Base-by-base conservation (phyloP, 2,329 filamentous ascomycete species). In the Penicillium palitans region DNA sequence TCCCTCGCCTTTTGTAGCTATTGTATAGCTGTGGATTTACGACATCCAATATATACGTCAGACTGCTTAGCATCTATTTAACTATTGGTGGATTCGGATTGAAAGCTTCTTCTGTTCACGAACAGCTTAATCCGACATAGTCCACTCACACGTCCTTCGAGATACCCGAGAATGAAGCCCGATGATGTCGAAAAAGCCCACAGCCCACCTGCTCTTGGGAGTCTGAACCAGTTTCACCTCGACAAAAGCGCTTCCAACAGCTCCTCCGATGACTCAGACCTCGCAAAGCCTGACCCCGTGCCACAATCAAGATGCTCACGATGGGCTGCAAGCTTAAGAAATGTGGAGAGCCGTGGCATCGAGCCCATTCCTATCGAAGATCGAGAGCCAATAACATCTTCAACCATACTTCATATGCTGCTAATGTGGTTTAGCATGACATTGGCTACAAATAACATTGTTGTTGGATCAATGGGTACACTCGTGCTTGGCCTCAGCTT, bases 391-490 rank as follows among this genome's bases (percentile, higher is more conserved):
- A 53, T 67, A 17, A 70, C 64, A 25, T 27, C 66, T 24, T 68
- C 68, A 1, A 64, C 64, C 1, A 65, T 64, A 8, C 61, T 73
- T n/a, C 66, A 72, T 45, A 72, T 73, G 65, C 46, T 71, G 21
- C 61, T 73, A 3, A 71, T 77, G 48, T 77, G 74, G 74, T 74
- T 76, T 46, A 75, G 74, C 40, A 75, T 76, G 66, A 71, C 73
- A 19, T 68, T 78, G 61, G 70, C 72, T 1, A 69, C 72, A 1
- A 78, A 76, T 59, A 79, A 79, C 51, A 71, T 79, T 27, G 68
- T 74, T 21, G 69, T 76, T 8, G 78, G 76, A 9, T 71, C 78
- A n/a, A 66, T 78, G 21, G 76, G 78, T 7, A 77, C 77, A 6
- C 55, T 78, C 9, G 70, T 75, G 1, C 71, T 76, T 55, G 63